Base-by-base conservation (phyloP, 768 basidiomycete genomes). In the Cystobasidiopsis lactophilus region DNA sequence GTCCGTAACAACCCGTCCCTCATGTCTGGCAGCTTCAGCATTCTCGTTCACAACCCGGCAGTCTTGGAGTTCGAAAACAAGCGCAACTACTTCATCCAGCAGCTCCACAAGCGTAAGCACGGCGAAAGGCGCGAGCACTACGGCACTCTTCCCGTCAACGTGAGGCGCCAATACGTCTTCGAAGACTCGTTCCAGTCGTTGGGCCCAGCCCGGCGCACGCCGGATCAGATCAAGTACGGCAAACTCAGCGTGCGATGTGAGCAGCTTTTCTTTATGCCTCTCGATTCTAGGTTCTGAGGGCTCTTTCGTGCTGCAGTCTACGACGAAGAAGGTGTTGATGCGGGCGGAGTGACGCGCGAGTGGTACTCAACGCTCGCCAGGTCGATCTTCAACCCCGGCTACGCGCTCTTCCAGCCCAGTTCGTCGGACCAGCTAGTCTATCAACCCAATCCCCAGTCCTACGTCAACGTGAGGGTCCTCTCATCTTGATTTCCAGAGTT, bases 41-140 rank as follows among this genome's bases (percentile, higher is more conserved):
- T 98, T 1, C 72, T 98, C 57, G 82, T 98, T 43, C 79, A 89
- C 68, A 98, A 98, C 62, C 80, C 93, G 44, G 79, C 85, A 29
- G 88, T 96, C 23, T 75, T 98, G 52, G 93, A 96, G 71, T 96
- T 96, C 64, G 93, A 96, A 72, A 96, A 96, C 77, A 98, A 98
- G 71, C 78, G 93, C 33, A 91, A 89, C 63, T 89, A 85, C 69
- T 88, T 88, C 70, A 79, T 75, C 40, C 86, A 91, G 65, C 85
- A 89, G 64, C 72, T 93, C 7, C 88, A 88, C 64, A 78, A 80
- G 40, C 78, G 85, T 9, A 79, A 79, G 18, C 76, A 80, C 59
- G 70, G 72, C 13, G 39, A 51, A 30, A 49, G 52, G 5, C 76
- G 86, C 38, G 83, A 88, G 61, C 83, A 85, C 58, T 76, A 84